These are phyloP conservation scores for Cladobotryum mycophilum DNA, from an alignment of 2,329 filamentous ascomycete species.

Conservation along the genomic window DNA sequence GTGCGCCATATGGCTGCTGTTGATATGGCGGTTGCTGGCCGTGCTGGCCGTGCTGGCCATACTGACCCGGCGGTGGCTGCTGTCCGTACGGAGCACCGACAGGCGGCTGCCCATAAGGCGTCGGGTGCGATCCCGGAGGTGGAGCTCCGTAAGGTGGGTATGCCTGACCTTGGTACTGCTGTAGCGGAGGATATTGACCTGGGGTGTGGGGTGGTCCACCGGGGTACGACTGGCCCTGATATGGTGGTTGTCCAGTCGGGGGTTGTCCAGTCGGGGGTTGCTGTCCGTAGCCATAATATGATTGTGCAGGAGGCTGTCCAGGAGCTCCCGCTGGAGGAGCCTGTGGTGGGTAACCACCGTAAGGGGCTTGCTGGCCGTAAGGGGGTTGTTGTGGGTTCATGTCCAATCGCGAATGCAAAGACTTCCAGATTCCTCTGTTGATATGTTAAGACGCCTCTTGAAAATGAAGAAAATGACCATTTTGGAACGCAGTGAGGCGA, in stretches of 20 bases:
- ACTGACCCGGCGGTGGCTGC: no score
- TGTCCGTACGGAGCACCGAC: not conserved
- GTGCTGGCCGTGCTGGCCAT: not conserved
- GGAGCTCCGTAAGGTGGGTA: not conserved
- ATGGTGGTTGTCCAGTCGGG: not conserved
- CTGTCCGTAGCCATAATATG: not conserved
- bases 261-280: not conserved
- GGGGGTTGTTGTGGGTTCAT: slow-evolving; percentile 5
- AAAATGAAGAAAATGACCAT: not conserved
- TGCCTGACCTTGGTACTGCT: not conserved
- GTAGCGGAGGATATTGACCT: not conserved
- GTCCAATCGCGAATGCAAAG: not conserved
- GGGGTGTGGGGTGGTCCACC: not conserved
- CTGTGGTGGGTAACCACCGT: slow-evolving; percentile 1
- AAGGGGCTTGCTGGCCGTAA: not conserved
- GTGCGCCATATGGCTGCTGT: not conserved
- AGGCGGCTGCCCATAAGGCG: not conserved
- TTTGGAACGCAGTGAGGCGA: not conserved
- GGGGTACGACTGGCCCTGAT: not conserved
- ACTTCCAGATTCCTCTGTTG: no score
- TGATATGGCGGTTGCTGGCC: slow-evolving; percentile 1
- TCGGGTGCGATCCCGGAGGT: not conserved
- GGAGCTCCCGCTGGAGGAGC: not conserved
- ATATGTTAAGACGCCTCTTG: not conserved
- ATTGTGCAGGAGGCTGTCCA: not conserved